phyloP scores from a whole-genome alignment of 2,329 filamentous ascomycete genomes.

The Colletotrichum sp. region DNA sequence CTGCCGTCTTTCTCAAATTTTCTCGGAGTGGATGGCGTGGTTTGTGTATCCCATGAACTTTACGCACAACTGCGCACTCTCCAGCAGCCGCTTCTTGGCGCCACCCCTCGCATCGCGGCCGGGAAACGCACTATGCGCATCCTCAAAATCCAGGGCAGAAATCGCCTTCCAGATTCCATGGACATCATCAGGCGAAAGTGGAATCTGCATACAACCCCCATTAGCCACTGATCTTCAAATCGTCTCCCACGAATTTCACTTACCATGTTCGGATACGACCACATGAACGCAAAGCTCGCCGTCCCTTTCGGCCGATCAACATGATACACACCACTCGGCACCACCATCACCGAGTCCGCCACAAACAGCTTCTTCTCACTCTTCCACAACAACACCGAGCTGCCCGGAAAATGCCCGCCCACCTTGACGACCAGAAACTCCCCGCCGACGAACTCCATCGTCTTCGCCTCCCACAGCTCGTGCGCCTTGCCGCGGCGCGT shows the following conservation, averaged over 20 bases:
- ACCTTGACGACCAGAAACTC: constrained; percentile 70
- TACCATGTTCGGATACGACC: constrained; percentile 23
- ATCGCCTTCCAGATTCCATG: constrained; percentile 15
- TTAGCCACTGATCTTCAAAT: not conserved
- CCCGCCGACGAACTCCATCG: constrained; percentile 45
- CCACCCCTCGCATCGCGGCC: constrained; percentile 16
- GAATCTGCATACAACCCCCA: not conserved
- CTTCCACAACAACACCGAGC: constrained; percentile 66
- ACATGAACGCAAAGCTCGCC: constrained; percentile 19
- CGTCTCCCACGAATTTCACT: not conserved
- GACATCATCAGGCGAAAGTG: constrained; percentile 2
- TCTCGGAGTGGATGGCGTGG: constrained; percentile 14
- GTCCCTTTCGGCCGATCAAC: constrained; percentile 15
- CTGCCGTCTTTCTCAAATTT: not conserved
- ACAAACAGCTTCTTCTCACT: constrained; percentile 65
- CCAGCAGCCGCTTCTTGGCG: constrained; percentile 14
- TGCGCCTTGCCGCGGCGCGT: constrained; percentile 48
- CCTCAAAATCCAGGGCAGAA: constrained; percentile 13
- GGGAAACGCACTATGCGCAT: constrained; percentile 6
- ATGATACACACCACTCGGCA: constrained; percentile 56
- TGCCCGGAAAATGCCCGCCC: constrained; percentile 83
- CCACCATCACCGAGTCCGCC: constrained; percentile 78
- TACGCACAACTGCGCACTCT: constrained; percentile 20
- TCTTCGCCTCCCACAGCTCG: constrained; percentile 50
- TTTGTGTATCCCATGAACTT: constrained; percentile 13